These are phyloP conservation scores for Asclepias syriaca DNA, from an alignment of 257 asterid genomes.

Conservation along the genomic window DNA sequence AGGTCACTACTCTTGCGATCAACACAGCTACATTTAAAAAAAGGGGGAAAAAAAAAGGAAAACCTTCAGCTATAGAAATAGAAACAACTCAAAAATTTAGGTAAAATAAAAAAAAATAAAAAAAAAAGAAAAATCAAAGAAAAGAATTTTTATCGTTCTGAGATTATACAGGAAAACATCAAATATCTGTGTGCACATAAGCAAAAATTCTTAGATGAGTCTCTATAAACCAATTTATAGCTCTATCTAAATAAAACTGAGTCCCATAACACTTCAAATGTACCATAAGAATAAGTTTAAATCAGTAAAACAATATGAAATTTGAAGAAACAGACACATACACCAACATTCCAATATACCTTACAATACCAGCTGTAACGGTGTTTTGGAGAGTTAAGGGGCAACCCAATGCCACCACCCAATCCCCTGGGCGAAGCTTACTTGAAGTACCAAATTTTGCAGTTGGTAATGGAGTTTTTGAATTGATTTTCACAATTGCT, in stretches of 20 bases:
- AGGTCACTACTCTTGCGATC: conserved; percentile 93
- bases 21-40: conserved; percentile 50
- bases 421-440: conserved; percentile 91
- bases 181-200: background rate
- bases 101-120: no score
- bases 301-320: background rate
- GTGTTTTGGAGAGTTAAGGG: conserved; percentile 91
- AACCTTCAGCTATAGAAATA: background rate
- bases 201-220: background rate
- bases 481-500: conserved; percentile 64
- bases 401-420: conserved; percentile 95
- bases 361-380: conserved; percentile 83
- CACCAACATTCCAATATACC: conserved; percentile 35
- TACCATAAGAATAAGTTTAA: background rate
- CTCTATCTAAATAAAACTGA: no score
- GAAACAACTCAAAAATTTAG: background rate
- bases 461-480: conserved; percentile 73
- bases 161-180: background rate
- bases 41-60: conserved; percentile 10
- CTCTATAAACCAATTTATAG: background rate
- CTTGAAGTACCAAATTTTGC: conserved; percentile 76
- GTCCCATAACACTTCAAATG: no score
- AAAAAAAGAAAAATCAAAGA: background rate
- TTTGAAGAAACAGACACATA: conserved; percentile 6
- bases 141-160: background rate